A percentile compares a stretch with the other conserved stretches of the same genome.
Conservation (phyloP, 2,329 filamentous ascomycete genomes). For the Penicillium sp. region DNA sequence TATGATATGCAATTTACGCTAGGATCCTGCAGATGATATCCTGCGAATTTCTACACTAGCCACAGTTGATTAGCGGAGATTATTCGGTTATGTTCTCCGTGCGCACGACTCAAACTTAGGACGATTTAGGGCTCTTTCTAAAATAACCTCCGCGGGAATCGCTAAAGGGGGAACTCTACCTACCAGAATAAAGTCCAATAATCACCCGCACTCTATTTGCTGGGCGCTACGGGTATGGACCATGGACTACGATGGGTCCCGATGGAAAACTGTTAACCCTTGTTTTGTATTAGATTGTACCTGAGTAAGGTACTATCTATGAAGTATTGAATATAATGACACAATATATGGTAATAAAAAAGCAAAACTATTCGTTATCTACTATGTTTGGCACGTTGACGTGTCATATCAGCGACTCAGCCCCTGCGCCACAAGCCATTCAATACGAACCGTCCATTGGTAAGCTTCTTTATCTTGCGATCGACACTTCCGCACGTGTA, state of each 20-base stretch:
- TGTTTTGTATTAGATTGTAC: background rate
- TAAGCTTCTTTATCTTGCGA: slow-evolving; percentile 3
- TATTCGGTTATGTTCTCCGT: slow-evolving; percentile 17
- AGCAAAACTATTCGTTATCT: background rate
- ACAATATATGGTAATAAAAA: background rate
- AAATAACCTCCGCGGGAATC: background rate
- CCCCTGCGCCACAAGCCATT: background rate
- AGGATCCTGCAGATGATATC: background rate
- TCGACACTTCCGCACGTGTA: slow-evolving; percentile 15
- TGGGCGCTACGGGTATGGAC: slow-evolving; percentile 6
- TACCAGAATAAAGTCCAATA: background rate
- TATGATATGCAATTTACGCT: background rate
- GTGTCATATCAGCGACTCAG: slow-evolving; percentile 10
- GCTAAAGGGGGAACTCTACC: background rate
- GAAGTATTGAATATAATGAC: background rate
- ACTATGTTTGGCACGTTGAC: background rate
- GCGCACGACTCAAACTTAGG: slow-evolving; percentile 8
- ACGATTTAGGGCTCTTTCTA: background rate
- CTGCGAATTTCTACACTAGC: background rate
- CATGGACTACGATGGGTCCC: slow-evolving; percentile 18
- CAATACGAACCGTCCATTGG: background rate
- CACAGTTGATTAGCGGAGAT: slow-evolving; percentile 9
- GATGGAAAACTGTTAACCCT: slow-evolving; percentile 9
- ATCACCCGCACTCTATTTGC: slow-evolving; percentile 6
- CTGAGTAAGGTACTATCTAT: background rate